phyloP scores from a whole-genome alignment of 2,329 filamentous ascomycete species.

The Davidsoniella virescens region DNA sequence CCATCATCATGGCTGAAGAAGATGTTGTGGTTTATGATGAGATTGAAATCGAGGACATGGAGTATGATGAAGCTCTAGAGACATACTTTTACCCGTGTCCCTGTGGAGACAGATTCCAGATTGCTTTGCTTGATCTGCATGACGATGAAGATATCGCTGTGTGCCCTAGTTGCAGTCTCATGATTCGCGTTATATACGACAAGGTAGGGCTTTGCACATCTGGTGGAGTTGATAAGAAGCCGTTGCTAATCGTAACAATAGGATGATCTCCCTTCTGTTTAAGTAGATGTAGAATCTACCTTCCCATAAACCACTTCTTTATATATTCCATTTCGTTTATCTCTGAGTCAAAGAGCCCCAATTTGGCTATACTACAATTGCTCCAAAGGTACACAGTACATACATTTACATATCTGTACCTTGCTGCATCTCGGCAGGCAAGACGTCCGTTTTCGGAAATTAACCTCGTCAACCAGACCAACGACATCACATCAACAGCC shows the following conservation, averaged over 20 bases:
- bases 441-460: too few relatives aligned
- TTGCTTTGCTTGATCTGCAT: slow-evolving; percentile 63
- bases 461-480: too few relatives aligned
- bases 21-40: slow-evolving; percentile 76
- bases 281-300: background rate
- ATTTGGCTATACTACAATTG: too few relatives aligned
- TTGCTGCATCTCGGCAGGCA: too few relatives aligned
- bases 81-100: slow-evolving; percentile 95
- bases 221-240: background rate
- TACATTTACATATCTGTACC: too few relatives aligned
- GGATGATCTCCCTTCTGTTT: background rate
- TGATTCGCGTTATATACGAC: slow-evolving; percentile 92
- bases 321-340: too few relatives aligned
- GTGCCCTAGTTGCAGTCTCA: slow-evolving; percentile 90
- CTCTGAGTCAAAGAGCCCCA: too few relatives aligned
- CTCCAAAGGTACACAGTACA: too few relatives aligned
- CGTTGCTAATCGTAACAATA: background rate
- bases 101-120: slow-evolving; percentile 93
- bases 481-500: too few relatives aligned
- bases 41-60: slow-evolving; percentile 98
- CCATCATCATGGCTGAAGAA: slow-evolving; percentile 31
- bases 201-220: slow-evolving; percentile 34
- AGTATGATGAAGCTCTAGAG: slow-evolving; percentile 63
- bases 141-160: slow-evolving; percentile 92
- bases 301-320: background rate